Evolutionary conservation across 192 early-diverging fungal species (phyloP).

Genomic region (Mortierella claussenii): DNA sequence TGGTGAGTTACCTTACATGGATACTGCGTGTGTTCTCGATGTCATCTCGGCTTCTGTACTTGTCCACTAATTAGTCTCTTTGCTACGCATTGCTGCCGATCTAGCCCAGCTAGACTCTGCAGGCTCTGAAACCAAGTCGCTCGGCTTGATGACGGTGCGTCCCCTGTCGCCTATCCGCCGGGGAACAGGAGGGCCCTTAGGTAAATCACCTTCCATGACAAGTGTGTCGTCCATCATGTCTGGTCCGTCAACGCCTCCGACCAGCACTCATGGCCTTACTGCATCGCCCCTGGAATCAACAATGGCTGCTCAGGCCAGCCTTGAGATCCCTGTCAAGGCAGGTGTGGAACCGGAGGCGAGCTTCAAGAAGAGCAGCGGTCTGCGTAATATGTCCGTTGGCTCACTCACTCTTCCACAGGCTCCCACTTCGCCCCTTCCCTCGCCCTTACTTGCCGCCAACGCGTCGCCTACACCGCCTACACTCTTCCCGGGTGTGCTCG

Average conservation of each 20-base stretch:
- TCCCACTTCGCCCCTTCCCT: conserved; percentile 45
- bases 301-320: neutral
- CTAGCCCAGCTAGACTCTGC: too few relatives aligned
- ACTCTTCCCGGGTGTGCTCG: conserved; percentile 25
- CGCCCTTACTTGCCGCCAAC: conserved; percentile 9
- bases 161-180: conserved; percentile 51
- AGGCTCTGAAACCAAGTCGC: conserved; percentile 3
- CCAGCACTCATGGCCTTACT: neutral
- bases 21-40: too few relatives aligned
- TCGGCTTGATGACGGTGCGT: conserved; percentile 18
- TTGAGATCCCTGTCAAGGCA: neutral
- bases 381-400: conserved; percentile 18
- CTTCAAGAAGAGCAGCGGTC: conserved; percentile 1
- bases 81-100: too few relatives aligned
- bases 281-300: conserved; percentile 23
- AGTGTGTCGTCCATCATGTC: conserved; percentile 37
- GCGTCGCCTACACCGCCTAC: neutral
- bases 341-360: neutral
- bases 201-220: conserved; percentile 8
- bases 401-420: conserved; percentile 28
- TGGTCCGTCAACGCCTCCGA: conserved; percentile 19
- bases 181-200: conserved; percentile 11
- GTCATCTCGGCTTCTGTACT: too few relatives aligned
- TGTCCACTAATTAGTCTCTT: too few relatives aligned
- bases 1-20: conserved; percentile 26